These are phyloP conservation scores for Mucor irregularis DNA, from an alignment of 371 early-diverging fungal species.

Conservation along the genomic window DNA sequence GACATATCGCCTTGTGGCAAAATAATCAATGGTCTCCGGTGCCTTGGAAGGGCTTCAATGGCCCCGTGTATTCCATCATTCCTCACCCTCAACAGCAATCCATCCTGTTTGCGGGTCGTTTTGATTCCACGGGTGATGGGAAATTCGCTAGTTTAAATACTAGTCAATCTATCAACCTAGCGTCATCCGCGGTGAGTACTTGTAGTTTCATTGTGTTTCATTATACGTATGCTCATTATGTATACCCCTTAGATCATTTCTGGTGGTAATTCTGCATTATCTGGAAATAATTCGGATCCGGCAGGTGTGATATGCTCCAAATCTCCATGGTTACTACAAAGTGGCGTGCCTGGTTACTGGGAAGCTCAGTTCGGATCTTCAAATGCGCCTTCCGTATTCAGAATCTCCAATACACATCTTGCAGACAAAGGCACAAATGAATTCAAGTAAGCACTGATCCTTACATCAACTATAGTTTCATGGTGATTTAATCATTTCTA, in stretches of 20 bases:
- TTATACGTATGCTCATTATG: slow-evolving; percentile 4
- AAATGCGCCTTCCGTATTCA: slow-evolving; percentile 65
- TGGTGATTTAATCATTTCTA: background rate
- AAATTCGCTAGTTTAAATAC: slow-evolving; percentile 30
- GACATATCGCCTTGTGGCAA: slow-evolving; percentile 52
- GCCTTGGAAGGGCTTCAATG: slow-evolving; percentile 57
- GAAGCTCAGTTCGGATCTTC: slow-evolving; percentile 58
- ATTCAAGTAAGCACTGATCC: slow-evolving; percentile 41
- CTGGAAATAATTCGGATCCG: slow-evolving; percentile 32
- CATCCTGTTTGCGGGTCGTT: slow-evolving; percentile 46
- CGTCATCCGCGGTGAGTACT: slow-evolving; percentile 24
- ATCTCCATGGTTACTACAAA: slow-evolving; percentile 64
- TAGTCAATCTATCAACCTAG: slow-evolving; percentile 35
- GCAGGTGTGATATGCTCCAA: slow-evolving; percentile 32
- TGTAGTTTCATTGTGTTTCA: background rate
- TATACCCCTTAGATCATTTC: slow-evolving; percentile 38
- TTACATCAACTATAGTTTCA: background rate
- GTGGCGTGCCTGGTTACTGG: slow-evolving; percentile 74
- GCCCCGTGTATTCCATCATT: slow-evolving; percentile 48
- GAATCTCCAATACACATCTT: slow-evolving; percentile 58
- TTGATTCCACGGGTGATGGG: slow-evolving; percentile 46
- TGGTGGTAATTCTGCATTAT: slow-evolving; percentile 41
- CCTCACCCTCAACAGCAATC: slow-evolving; percentile 20
- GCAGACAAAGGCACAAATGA: slow-evolving; percentile 61
- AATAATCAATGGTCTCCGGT: slow-evolving; percentile 48